phyloP scores from a whole-genome alignment of 75 land plant species.

The Gnetum montanum region DNA sequence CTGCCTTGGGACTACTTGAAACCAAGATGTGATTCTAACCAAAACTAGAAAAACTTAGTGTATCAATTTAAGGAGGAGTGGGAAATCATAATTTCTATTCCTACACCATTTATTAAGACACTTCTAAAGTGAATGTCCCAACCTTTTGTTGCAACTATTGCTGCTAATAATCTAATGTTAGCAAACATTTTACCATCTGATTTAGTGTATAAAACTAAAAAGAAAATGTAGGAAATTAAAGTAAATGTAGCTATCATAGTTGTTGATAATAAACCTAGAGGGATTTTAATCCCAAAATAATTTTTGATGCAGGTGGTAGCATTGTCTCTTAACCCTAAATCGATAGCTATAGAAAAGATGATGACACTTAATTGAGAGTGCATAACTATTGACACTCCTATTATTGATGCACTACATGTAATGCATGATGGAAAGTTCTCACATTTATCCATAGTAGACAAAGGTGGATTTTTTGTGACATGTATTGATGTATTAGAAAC shows the following conservation, averaged over 20 bases:
- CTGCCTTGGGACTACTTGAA: no score
- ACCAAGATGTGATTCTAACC: no score
- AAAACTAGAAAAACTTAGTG: no score
- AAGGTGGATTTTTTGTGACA: constrained; percentile 50
- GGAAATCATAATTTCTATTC: constrained; percentile 53
- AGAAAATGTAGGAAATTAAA: constrained; percentile 74
- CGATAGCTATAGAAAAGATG: constrained; percentile 78
- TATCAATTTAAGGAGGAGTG: constrained; percentile 85
- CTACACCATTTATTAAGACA: constrained; percentile 61
- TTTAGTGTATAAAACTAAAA: constrained; percentile 60
- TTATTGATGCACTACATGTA: constrained; percentile 66
- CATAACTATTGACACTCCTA: constrained; percentile 48
- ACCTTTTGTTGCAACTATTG: constrained; percentile 70
- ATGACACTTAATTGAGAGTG: constrained; percentile 83
- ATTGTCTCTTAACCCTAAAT: constrained; percentile 55
- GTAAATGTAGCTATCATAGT: constrained; percentile 66
- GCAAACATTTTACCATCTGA: constrained; percentile 66
- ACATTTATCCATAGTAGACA: constrained; percentile 62
- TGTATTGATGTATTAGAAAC: constrained; percentile 65
- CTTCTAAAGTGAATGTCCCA: constrained; percentile 75
- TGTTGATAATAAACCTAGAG: constrained; percentile 63
- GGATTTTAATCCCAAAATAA: constrained; percentile 89
- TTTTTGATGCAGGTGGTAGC: constrained; percentile 87
- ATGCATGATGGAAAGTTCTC: constrained; percentile 85
- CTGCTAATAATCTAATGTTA: constrained; percentile 71